Evolutionary conservation across 495 filamentous ascomycete genomes (phyloP).

Genomic region (Darksidea phi): DNA sequence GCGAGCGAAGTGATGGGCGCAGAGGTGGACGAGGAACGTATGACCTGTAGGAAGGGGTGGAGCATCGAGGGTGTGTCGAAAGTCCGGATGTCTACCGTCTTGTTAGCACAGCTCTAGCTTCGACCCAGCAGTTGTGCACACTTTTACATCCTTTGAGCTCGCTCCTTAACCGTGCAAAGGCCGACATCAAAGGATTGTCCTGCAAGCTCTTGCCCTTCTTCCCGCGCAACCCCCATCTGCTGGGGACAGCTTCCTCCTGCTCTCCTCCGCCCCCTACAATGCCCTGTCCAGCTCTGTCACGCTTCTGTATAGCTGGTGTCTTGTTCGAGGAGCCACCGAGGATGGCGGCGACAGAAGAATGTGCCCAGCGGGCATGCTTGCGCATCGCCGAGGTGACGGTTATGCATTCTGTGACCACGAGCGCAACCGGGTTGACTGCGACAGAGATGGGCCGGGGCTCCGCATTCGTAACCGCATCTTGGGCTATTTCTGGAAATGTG

Average conservation of each 20-base stretch:
- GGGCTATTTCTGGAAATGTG: constrained; percentile 1
- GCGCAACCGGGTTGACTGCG: constrained; percentile 87
- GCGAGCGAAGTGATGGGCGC: constrained; percentile 94
- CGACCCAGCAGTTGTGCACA: constrained; percentile 34
- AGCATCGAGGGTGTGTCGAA: constrained; percentile 90
- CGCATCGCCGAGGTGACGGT: constrained; percentile 97
- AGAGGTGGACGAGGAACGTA: constrained; percentile 93
- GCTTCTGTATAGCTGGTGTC: constrained; percentile 34
- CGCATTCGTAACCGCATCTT: constrained; percentile 15
- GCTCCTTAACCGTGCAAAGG: constrained; percentile 83
- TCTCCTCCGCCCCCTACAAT: constrained; percentile 19
- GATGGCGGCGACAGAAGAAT: constrained; percentile 95
- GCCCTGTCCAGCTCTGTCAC: constrained; percentile 32
- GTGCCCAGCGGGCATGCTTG: constrained; percentile 94
- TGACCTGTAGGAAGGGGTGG: constrained; percentile 94
- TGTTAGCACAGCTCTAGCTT: constrained; percentile 20
- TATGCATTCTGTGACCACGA: constrained; percentile 99
- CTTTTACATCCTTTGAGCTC: constrained; percentile 90
- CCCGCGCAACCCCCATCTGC: constrained; percentile 84
- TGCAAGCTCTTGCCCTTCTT: constrained; percentile 98
- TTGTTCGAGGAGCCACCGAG: constrained; percentile 61
- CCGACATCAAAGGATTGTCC: constrained; percentile 95
- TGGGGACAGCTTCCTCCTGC: constrained; percentile 55
- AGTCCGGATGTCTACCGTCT: constrained; percentile 68
- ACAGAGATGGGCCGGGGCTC: constrained; percentile 54